Base-by-base conservation (phyloP, 768 basidiomycete species). In the Asterophora lycoperdoides region DNA sequence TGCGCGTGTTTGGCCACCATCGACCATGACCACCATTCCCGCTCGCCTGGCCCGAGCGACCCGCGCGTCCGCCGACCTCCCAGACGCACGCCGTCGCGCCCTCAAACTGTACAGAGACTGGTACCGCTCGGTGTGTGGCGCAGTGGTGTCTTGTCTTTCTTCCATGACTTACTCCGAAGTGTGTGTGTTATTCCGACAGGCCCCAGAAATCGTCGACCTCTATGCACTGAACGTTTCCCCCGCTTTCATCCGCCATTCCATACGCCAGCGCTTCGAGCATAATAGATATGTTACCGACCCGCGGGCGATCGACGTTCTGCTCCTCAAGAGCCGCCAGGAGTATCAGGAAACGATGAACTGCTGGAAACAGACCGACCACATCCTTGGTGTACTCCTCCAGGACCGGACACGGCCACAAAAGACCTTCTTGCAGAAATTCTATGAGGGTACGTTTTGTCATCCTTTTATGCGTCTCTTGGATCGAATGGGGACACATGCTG, bases 261-360 rank as follows among this genome's bases (percentile, higher is more conserved):
- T 98, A 54, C 83, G 96, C 56, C 80, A 84, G 58, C 80, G 83
- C 50, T 98, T 95, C 56, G 95, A 98, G 67, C 75, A 77, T 54
- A 88, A 95, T 74, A 79, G 85, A 46, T 74, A 87, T 59, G 82
- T 96, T 33, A 81, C 84, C 38, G 91, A 98, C 70, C 69, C 79
- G 20, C 80, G 83, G 47, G 81, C 87, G 18, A 81, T 98, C 63
- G 93, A 99, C 64, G 71, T 95, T 38, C 74, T 97, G 58, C 62
- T 96, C 34, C 77, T 86, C 62, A 97, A 97, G 75, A 76, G 80
- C 44, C 74, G 82, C 54, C 86, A 83, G 70, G 93, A 97, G 57
- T 90, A 83, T 61, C 95, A 98, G 74, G 95, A 97, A 75, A 86
- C 86, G 44, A 75, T 96, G 76, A 97, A 97, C 63, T 80, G 79